Base-by-base conservation (phyloP, 208 protist genomes). In the Trypanosoma congolense region DNA sequence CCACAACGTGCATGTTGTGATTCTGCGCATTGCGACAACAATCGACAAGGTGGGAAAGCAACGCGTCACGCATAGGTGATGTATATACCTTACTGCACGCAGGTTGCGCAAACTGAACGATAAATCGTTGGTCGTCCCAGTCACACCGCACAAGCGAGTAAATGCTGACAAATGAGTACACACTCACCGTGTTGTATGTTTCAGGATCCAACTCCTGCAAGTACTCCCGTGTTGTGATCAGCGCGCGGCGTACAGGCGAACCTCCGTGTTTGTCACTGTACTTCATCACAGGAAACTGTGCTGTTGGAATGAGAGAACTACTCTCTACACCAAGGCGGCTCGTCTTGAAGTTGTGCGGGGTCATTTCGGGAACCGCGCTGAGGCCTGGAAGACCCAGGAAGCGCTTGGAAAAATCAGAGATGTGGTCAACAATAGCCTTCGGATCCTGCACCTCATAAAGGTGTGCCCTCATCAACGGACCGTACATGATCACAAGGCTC, bases 171-270 rank as follows among this genome's bases (percentile, higher is more conserved):
- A 96, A 74, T 30, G 84, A 70, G 61, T 82, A 78, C 1, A 61
- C 86, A 40, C 78, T 84, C 26, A 87, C 64, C 2, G 75, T 54
- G 48, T 73, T 92, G 68, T 97, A 97, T 19, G 83, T 85, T 4
- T 70, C 70, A 0, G 86, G 77, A 46, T 97, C 93, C 18, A 92
- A 71, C 62, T 97, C 90, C 0, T 93, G 63, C n/a, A 96, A n/a
- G 31, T 70, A 83, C 0, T 75, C 33, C 21, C 68, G 45, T 1
- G 86, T 90, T 0, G 90, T 87, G 40, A 82, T 80, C 14, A 96
- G 59, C 12, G 92, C 50, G 0, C 92, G 85, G 0, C 55, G 58
- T 33, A 90, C 70, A 29, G 83, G 66, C n/a, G 51, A 48, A 25
- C 68, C 43, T 3, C 54, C 46, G 50, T 88, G 87, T 26, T 79